A percentile compares a stretch with the other conserved stretches of the same genome.
Conservation (phyloP, 495 filamentous ascomycete species). For the Penicillium mononematosum region DNA sequence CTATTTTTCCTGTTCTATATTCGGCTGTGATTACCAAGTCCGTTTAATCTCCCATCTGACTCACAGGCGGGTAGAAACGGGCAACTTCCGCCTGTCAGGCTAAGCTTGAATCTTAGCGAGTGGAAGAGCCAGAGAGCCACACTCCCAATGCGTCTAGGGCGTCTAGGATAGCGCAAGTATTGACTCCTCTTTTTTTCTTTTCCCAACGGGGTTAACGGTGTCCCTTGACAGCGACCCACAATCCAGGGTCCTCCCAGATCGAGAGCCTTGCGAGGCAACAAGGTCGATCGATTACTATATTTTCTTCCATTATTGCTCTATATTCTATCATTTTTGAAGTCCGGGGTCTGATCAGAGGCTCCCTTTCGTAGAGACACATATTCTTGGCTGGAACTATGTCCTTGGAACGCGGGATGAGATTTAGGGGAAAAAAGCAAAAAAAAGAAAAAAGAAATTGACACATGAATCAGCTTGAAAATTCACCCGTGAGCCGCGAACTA, state of each 20-base stretch:
- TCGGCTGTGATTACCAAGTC: constrained; percentile 31
- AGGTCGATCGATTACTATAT: constrained; percentile 8
- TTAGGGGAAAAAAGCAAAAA: neutral
- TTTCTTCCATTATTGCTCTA: neutral
- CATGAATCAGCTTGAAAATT: neutral
- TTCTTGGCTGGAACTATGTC: constrained; percentile 4
- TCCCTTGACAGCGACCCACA: constrained; percentile 17
- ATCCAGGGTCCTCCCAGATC: constrained; percentile 18
- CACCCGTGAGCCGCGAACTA: no score
- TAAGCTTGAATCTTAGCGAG: constrained; percentile 10
- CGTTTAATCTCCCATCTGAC: constrained; percentile 20
- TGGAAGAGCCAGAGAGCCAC: neutral
- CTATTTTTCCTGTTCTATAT: neutral
- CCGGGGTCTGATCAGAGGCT: neutral
- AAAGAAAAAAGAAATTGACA: no score
- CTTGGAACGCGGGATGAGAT: constrained; percentile 4
- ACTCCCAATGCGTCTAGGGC: neutral
- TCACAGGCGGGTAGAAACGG: constrained; percentile 26
- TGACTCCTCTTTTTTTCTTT: constrained; percentile 3
- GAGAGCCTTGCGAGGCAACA: constrained; percentile 13
- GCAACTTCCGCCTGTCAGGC: constrained; percentile 18
- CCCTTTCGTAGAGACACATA: constrained; percentile 1
- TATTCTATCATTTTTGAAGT: neutral
- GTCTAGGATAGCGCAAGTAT: constrained; percentile 10
- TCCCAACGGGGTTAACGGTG: constrained; percentile 15